Evolutionary conservation across 2,329 filamentous ascomycete genomes (phyloP).

Genomic region (Helotiales sp.): DNA sequence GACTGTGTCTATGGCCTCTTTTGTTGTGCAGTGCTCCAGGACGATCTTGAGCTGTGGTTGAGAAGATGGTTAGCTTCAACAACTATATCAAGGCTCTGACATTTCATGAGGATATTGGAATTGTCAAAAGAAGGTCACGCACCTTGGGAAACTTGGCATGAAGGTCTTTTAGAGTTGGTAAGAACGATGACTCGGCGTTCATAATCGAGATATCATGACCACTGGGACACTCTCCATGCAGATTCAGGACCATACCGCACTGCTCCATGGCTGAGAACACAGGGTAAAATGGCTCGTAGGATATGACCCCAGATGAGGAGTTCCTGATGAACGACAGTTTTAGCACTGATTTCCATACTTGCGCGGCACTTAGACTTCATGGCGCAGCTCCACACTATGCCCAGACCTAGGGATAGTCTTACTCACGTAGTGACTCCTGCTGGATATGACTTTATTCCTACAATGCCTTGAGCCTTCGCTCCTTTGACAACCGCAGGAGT

Average conservation of each 20-base stretch:
- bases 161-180: constrained; percentile 75
- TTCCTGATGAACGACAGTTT: constrained; percentile 38
- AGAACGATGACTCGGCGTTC: constrained; percentile 73
- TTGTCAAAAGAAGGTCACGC: too few relatives aligned
- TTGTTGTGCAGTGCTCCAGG: constrained; percentile 86
- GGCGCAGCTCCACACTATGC: background rate
- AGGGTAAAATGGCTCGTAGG: constrained; percentile 69
- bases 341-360: background rate
- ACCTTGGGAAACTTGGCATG: constrained; percentile 70
- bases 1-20: constrained; percentile 77
- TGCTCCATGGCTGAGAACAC: constrained; percentile 90
- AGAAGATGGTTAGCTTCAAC: background rate
- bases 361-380: background rate
- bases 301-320: constrained; percentile 67
- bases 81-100: background rate
- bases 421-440: constrained; percentile 62
- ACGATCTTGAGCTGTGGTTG: constrained; percentile 58
- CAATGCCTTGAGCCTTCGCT: constrained; percentile 30
- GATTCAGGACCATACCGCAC: constrained; percentile 79
- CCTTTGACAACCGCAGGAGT: constrained; percentile 30
- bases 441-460: constrained; percentile 33
- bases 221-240: constrained; percentile 82
- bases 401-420: too few relatives aligned
- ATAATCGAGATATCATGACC: constrained; percentile 52
- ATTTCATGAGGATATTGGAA: background rate